These are phyloP conservation scores for Fomitopsis schrenkii DNA, from an alignment of 1,284 basidiomycete species.

Conservation along the genomic window DNA sequence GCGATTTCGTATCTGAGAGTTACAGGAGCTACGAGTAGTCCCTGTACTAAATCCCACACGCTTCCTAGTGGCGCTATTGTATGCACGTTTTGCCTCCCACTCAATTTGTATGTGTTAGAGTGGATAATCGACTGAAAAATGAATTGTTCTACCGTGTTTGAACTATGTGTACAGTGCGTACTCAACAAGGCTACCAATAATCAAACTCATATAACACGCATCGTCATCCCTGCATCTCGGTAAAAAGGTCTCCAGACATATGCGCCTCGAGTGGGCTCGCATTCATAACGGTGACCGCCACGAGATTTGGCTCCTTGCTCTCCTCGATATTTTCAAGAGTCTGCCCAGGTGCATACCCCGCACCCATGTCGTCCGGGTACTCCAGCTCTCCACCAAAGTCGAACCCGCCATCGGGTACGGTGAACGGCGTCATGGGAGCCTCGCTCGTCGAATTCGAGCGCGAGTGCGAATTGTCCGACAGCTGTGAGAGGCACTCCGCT, in stretches of 20 bases:
- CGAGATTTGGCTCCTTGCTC: neutral
- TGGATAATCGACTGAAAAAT: too few species aligned
- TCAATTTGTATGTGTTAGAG: too few species aligned
- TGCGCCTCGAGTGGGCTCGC: neutral
- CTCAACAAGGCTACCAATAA: too few species aligned
- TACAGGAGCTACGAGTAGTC: too few species aligned
- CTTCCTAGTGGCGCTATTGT: too few species aligned
- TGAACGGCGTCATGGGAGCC: slow-evolving; percentile 18
- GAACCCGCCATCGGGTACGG: slow-evolving; percentile 8
- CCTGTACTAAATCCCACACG: too few species aligned
- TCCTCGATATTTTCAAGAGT: neutral
- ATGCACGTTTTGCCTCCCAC: too few species aligned
- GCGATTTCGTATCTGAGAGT: too few species aligned
- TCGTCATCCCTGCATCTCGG: neutral
- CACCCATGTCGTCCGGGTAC: slow-evolving; percentile 8
- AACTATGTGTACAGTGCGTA: too few species aligned
- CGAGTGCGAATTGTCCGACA: slow-evolving; percentile 10
- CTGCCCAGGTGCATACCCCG: neutral
- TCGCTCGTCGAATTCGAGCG: slow-evolving; percentile 17
- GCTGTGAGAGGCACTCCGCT: neutral
- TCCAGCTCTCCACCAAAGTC: slow-evolving; percentile 5
- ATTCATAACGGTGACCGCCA: neutral
- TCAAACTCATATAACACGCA: too few species aligned
- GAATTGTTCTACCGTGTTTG: too few species aligned
- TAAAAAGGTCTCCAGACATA: too few species aligned